Base-by-base conservation (phyloP, 2,329 filamentous ascomycete genomes). In the Grosmannia penicillata region DNA sequence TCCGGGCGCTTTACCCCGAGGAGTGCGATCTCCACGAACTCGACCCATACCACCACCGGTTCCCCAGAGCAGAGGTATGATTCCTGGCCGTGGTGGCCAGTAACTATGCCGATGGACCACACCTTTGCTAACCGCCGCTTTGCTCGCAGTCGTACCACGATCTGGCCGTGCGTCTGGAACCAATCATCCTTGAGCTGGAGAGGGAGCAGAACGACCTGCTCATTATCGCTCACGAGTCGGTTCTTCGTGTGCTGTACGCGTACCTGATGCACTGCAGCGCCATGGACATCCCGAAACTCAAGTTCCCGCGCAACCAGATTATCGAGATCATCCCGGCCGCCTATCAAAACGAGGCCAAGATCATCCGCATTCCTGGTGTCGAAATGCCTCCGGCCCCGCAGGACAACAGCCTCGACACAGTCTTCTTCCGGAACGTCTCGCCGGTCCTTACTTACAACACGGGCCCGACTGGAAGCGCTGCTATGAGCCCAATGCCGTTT, bases 201-300 rank as follows among this genome's bases (percentile, higher is more conserved):
- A 79, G 91, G 31, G 91, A 98, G 61, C 84, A 95, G 51, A 93
- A 93, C 48, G 91, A 98, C 55, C 70, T 98, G n/a, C 72, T 98
- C 38, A 95, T 98, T 53, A 95, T 98, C 48, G 91, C 91, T 1
- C 91, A 98, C 57, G 91, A 98, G 58, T 93, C 85, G 37, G 91
- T 98, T n/a, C 70, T 98, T 33, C 82, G 91, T 31, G 91, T 98
- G 19, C 70, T 98, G 4, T 98, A 98, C 55, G 87, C 87, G 19
- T 98, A 98, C 58, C 68, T 98, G 28, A 98, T 98, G 91, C 91
- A 93, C 49, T 96, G 91, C 61, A 91, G 89, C 55, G 87, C 93
- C 8, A 82, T 81, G 57, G 86, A 93, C 53, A 98, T 98, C 45
- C 91, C 91, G 4, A 81, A 78, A 49, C 73, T 98, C 44, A 82